Evolutionary conservation across 371 early-diverging fungal genomes (phyloP).

Genomic region (Thermomucor indicae-seudaticae): DNA sequence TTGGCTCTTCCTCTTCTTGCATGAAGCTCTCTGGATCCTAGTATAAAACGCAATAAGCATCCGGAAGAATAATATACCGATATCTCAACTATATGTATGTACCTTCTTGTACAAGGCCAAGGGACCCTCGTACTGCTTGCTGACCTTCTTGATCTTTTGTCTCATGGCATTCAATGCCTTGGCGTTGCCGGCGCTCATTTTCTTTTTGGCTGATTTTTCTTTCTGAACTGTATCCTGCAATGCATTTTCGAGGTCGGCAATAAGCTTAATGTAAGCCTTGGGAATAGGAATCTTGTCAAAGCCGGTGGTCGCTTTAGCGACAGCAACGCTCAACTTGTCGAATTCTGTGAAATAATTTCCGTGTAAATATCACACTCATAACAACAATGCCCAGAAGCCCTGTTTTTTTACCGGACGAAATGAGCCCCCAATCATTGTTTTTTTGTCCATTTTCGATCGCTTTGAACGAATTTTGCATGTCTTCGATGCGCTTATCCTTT

Average conservation of each 20-base stretch:
- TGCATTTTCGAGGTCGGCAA: conserved; percentile 76
- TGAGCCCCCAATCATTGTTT: conserved; percentile 87
- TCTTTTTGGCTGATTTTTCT: conserved; percentile 72
- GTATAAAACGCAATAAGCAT: background rate
- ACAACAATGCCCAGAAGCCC: no score
- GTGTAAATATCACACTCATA: no score
- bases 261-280: conserved; percentile 73
- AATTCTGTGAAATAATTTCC: conserved; percentile 55
- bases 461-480: conserved; percentile 58
- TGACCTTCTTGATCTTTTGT: conserved; percentile 88
- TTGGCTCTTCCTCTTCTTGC: conserved; percentile 43
- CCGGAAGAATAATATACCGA: no score
- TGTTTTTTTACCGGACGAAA: conserved; percentile 63
- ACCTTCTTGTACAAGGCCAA: conserved; percentile 73
- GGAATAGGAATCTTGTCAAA: conserved; percentile 64
- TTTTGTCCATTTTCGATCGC: conserved; percentile 74
- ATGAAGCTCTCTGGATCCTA: conserved; percentile 51
- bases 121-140: conserved; percentile 69
- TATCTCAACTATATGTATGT: conserved; percentile 4
- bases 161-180: conserved; percentile 88
- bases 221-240: conserved; percentile 51
- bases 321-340: conserved; percentile 77
- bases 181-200: conserved; percentile 77
- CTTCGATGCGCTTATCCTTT: conserved; percentile 83
- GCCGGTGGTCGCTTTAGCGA: conserved; percentile 68